phyloP scores from a whole-genome alignment of 345 rosid species.

The Iberis pinnata region DNA sequence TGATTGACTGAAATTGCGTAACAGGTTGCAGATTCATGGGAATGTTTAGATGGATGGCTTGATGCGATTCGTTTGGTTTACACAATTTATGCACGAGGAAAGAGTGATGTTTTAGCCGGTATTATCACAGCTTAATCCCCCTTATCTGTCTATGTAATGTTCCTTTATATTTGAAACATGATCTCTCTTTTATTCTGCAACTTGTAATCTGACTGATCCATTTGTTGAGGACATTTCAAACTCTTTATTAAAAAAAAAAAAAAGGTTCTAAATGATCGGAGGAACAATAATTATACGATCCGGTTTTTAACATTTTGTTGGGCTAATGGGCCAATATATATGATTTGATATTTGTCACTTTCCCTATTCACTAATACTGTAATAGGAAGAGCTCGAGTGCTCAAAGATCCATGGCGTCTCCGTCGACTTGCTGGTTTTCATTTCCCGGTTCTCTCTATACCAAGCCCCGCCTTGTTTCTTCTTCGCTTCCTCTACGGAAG shows the following conservation, averaged over 20 bases:
- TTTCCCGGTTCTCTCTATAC: constrained; percentile 5
- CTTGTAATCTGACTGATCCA: too few relatives aligned
- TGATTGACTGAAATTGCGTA: too few relatives aligned
- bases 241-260: too few relatives aligned
- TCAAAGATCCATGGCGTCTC: constrained; percentile 22
- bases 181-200: too few relatives aligned
- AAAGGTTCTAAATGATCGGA: too few relatives aligned
- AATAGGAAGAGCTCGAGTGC: constrained; percentile 1
- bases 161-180: too few relatives aligned
- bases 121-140: constrained; percentile 54
- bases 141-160: too few relatives aligned
- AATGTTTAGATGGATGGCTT: constrained; percentile 89
- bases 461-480: constrained; percentile 17
- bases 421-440: constrained; percentile 11
- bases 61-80: constrained; percentile 89
- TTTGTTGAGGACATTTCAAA: too few relatives aligned
- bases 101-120: constrained; percentile 81
- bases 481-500: neutral
- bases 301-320: too few relatives aligned
- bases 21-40: constrained; percentile 98
- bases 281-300: too few relatives aligned
- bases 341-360: neutral
- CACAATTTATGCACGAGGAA: constrained; percentile 87
- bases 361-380: constrained; percentile 17
- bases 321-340: constrained; percentile 4